Percentiles rank a stretch among this genome's conserved stretches.
Evolutionary conservation across 257 asterid genomes (phyloP).

Genomic region (Penstemon barbatus): DNA sequence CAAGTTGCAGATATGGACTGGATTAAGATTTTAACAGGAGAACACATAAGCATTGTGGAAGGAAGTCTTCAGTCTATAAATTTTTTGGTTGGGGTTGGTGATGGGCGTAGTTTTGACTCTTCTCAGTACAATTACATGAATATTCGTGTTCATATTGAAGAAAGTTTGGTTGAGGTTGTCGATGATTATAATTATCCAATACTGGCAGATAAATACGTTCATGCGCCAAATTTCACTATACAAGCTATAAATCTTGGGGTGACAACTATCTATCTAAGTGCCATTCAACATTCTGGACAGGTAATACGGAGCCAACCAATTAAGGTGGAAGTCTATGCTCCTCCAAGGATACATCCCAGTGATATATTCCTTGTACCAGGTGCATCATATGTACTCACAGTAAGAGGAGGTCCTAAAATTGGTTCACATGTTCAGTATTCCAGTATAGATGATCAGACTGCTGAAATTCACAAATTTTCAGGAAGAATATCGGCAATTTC

Average conservation of each 20-base stretch:
- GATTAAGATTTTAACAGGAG: conserved; percentile 70
- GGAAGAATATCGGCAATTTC: conserved; percentile 72
- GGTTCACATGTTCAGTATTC: conserved; percentile 59
- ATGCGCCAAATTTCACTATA: conserved; percentile 56
- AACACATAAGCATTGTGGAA: conserved; percentile 64
- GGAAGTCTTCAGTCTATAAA: conserved; percentile 57
- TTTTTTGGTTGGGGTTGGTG: conserved; percentile 64
- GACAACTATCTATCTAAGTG: conserved; percentile 72
- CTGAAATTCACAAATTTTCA: conserved; percentile 50
- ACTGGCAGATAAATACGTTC: conserved; percentile 38
- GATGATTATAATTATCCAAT: conserved; percentile 39
- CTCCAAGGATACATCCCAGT: conserved; percentile 68
- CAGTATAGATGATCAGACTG: conserved; percentile 58
- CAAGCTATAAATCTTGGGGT: conserved; percentile 63
- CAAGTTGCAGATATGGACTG: conserved; percentile 90
- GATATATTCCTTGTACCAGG: conserved; percentile 88
- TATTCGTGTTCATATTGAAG: conserved; percentile 62
- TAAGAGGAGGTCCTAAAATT: conserved; percentile 78
- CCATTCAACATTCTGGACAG: conserved; percentile 65
- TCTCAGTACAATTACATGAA: conserved; percentile 76
- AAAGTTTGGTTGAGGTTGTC: conserved; percentile 54
- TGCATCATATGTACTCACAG: conserved; percentile 69
- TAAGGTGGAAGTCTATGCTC: conserved; percentile 78
- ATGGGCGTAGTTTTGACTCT: conserved; percentile 63
- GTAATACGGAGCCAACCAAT: conserved; percentile 63